Conservation (phyloP, 1,284 basidiomycete species). For the Puccinia polysora region DNA sequence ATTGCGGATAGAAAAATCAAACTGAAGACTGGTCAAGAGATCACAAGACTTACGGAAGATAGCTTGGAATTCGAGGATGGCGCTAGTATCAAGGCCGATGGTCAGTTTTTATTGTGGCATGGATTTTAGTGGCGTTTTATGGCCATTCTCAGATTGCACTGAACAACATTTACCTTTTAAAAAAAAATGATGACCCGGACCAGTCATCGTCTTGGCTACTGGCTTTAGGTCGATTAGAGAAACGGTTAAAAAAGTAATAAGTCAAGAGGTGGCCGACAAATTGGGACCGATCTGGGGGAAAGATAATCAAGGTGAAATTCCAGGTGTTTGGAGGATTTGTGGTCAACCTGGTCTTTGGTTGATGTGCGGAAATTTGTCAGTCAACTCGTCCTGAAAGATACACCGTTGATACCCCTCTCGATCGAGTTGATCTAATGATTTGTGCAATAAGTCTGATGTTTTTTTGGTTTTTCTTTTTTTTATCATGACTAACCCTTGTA, state of each 20-base stretch:
- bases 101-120: conserved; percentile 64
- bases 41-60: conserved; percentile 40
- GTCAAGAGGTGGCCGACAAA: conserved; percentile 57
- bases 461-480: not conserved
- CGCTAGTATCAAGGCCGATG: conserved; percentile 43
- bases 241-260: conserved; percentile 55
- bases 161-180: conserved; percentile 28
- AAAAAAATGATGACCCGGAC: not conserved
- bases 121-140: conserved; percentile 43
- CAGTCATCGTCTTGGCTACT: conserved; percentile 45
- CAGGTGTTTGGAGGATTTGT: conserved; percentile 45
- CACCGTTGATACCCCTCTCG: not conserved
- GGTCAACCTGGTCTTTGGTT: conserved; percentile 32
- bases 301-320: conserved; percentile 61
- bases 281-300: conserved; percentile 61
- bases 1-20: conserved; percentile 65
- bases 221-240: conserved; percentile 48
- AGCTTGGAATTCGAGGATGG: conserved; percentile 44
- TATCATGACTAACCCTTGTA: not conserved
- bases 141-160: conserved; percentile 3
- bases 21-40: conserved; percentile 56
- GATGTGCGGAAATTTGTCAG: conserved; percentile 41
- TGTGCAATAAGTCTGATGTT: not conserved
- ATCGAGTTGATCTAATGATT: not conserved
- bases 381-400: not conserved